Evolutionary conservation across 345 rosid species (phyloP).

Genomic region (Rhodamnia argentea): DNA sequence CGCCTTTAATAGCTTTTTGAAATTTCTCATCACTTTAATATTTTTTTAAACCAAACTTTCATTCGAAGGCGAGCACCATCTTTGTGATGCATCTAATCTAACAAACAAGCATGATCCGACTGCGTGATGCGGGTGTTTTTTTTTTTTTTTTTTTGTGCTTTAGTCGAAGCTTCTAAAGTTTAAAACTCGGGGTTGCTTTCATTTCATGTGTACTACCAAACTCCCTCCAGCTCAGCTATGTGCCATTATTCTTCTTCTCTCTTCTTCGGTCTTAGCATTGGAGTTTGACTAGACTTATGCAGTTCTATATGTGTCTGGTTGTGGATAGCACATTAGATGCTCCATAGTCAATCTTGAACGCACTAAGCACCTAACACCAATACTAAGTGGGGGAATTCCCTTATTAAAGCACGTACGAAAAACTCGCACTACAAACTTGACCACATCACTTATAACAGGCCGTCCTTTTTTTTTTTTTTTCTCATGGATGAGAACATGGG

Average conservation of each 20-base stretch:
- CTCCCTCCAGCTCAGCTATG: neutral
- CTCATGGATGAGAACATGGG: neutral
- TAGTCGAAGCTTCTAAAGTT: neutral
- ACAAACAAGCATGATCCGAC: neutral
- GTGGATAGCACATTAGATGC: neutral
- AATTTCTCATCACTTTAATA: neutral
- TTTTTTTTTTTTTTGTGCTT: too few relatives aligned
- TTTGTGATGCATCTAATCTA: neutral
- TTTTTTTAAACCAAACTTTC: neutral
- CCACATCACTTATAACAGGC: rapidly evolving
- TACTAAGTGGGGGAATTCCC: neutral
- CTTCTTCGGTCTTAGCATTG: neutral
- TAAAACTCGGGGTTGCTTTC: neutral
- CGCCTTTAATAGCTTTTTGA: neutral
- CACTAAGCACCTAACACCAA: neutral
- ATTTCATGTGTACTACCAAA: neutral
- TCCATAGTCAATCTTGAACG: neutral
- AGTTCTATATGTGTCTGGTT: neutral
- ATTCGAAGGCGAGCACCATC: neutral
- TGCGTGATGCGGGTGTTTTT: neutral
- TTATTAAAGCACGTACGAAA: neutral
- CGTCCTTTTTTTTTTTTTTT: neutral
- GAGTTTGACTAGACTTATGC: neutral
- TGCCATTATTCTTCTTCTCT: neutral
- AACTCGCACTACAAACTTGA: neutral